Evolutionary conservation across 2,329 filamentous ascomycete genomes (phyloP).

Genomic region (Paracoccidioides lutzii): DNA sequence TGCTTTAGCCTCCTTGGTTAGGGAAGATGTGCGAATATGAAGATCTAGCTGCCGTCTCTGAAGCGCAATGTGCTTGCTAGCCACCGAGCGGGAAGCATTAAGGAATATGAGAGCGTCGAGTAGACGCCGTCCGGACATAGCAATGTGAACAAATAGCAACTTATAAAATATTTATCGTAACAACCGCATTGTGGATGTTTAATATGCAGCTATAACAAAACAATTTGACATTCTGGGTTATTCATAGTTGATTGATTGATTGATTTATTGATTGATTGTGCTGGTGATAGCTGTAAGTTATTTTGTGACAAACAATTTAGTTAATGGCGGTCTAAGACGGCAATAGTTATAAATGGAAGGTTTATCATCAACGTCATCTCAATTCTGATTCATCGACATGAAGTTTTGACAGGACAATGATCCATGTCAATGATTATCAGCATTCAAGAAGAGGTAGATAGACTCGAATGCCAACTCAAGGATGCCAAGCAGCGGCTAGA

Average conservation of each 20-base stretch:
- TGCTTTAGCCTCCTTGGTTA: slow-evolving; percentile 49
- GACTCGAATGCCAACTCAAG: slow-evolving; percentile 37
- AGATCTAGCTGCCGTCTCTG: slow-evolving; percentile 50
- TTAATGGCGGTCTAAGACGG: background rate
- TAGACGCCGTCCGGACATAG: slow-evolving; percentile 49
- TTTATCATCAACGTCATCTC: background rate
- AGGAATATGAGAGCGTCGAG: slow-evolving; percentile 59
- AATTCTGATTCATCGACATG: background rate
- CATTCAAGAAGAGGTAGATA: slow-evolving; percentile 29
- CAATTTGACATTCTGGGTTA: background rate
- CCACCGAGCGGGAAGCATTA: slow-evolving; percentile 56
- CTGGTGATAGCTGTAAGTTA: background rate
- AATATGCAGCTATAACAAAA: background rate
- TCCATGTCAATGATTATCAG: slow-evolving; percentile 14
- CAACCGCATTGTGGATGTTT: background rate
- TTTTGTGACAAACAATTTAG: background rate
- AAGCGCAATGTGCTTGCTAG: slow-evolving; percentile 47
- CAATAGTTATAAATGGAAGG: background rate
- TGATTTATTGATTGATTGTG: no score
- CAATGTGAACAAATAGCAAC: background rate
- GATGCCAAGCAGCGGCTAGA: slow-evolving; percentile 34
- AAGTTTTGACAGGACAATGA: background rate
- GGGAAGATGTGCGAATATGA: slow-evolving; percentile 50
- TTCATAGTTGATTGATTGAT: background rate
- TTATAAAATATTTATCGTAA: background rate